Conservation (phyloP, 177 flowering plant species). For the Vitis hybrid region DNA sequence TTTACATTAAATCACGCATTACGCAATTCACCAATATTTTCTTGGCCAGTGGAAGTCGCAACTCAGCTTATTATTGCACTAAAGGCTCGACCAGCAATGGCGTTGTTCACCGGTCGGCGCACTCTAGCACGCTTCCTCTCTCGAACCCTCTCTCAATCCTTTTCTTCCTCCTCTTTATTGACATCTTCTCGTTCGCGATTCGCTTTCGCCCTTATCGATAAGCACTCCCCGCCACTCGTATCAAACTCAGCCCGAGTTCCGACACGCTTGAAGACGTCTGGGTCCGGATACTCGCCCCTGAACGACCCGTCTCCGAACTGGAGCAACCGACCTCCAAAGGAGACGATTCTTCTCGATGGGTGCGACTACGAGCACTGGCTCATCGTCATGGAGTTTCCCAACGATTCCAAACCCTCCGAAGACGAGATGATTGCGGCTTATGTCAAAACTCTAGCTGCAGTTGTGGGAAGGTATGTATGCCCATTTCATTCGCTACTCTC, state of each 20-base stretch:
- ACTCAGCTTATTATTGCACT: too few species aligned
- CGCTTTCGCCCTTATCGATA: constrained; percentile 24
- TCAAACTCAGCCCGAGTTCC: constrained; percentile 29
- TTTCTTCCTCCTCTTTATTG: constrained; percentile 10
- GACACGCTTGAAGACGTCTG: constrained; percentile 52
- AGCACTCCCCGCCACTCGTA: constrained; percentile 8
- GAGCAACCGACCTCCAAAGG: constrained; percentile 96
- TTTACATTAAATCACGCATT: too few species aligned
- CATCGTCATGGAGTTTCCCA: constrained; percentile 83
- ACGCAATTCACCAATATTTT: too few species aligned
- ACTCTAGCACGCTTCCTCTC: constrained; percentile 39
- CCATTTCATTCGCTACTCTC: background rate
- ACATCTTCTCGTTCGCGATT: constrained; percentile 37
- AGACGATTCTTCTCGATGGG: constrained; percentile 90
- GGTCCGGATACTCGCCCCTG: constrained; percentile 86
- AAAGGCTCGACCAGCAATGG: constrained; percentile 30
- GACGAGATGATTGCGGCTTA: constrained; percentile 76
- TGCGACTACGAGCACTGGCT: constrained; percentile 99
- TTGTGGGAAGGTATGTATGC: constrained; percentile 64
- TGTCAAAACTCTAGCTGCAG: constrained; percentile 80
- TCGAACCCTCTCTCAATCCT: constrained; percentile 29
- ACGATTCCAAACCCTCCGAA: constrained; percentile 67
- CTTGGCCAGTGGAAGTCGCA: too few species aligned
- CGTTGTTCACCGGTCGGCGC: constrained; percentile 49
- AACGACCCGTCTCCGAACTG: constrained; percentile 96